Base-by-base conservation (phyloP, 352 stramenopile species). In the Globisporangium spiculum region DNA sequence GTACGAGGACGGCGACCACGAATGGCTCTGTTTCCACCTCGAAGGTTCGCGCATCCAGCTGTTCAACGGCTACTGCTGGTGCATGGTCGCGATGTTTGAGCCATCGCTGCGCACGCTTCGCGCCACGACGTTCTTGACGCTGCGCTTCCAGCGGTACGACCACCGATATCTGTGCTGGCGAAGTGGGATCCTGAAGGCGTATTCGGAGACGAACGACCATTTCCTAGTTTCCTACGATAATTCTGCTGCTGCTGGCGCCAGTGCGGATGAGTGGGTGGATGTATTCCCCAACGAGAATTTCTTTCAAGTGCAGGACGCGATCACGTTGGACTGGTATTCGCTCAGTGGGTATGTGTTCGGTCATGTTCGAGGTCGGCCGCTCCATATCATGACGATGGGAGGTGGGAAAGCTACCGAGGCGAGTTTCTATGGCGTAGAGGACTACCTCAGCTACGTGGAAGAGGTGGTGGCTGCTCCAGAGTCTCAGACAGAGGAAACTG, bases 1-100 rank as follows among this genome's bases (percentile, higher is more conserved):
- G 56, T 94, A 94, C 65, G 77, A 90, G 26, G 86, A 94, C 60
- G 84, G 84, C 12, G 84, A 93, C 55, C 83, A 92, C 60, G 86
- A 94, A 64, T 94, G 86, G 86, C 52, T 91, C 5, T 74, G 74
- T 66, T 56, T 93, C 8, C 71, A 72, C 1, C 52, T 44, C 2
- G 71, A 83, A 32, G 67, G 64, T 3, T 72, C 84, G n/a, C 84
- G 82, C 0, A 65, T 93, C 8, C 83, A 93, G 72, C 66, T 93
- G 8, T 91, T 80, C 59, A 92, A 89, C 34, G 81, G 83, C 1
- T 79, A 76, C 14, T 91, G 82, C 36, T 94, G 86, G 84, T 89
- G 82, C 58, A 91, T 94, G 81, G 71, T 71, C 34, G 54, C 71
- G 12, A 94, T 90, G 83, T 80, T 89, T 44, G 78, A 88, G 60